Evolutionary conservation across 2,329 filamentous ascomycete genomes (phyloP), one percentile per base, ranked within the genome.

Genomic region (Xenosphaeropsis pyriputrescens): DNA sequence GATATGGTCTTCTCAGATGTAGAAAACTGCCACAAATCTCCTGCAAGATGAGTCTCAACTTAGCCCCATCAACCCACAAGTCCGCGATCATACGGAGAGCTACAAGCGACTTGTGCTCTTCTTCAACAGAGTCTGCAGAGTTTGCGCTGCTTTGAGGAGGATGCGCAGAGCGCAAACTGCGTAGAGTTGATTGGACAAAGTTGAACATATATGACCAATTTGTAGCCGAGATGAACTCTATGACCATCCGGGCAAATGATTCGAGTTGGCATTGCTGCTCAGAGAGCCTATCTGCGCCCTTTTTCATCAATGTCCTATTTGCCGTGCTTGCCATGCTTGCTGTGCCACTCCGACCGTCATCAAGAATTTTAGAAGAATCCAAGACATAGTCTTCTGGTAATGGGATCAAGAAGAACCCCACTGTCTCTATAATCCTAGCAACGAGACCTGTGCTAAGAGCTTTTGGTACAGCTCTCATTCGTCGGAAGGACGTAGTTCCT

Each of bases 21-120:
- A 80, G 61, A 52, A 79, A 81, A 49, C 68, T 75, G 16, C 73
- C 74, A 51, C 73, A 77, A 29, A 81, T 61, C 55, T 82, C 77
- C 46, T 79, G 73, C 29, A 81, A 68, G 37, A 81, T 51, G 15
- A 70, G 54, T 30, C 72, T 68, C 12, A 82, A 61, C 55, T 77
- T 79, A 34, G 65, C 61, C 31, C 63, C 64, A 48, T 80, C 75
- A 15, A 79, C 69, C 72, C 74, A 79, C 46, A 77, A 70, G 49
- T 69, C 77, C 13, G 72, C 68, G 18, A 80, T 58, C 26, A 79
- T 61, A 29, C 72, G 66, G 35, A 81, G 55, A 9, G 71, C 61
- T 14, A 73, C 63, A 11, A 79, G 59, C 2, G 68, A 63, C 26
- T 46, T 29, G n/a, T n/a, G 11, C 18, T 14, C 37, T 32, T 15